Conservation (phyloP, 345 rosid species). For the Arabis alpina region DNA sequence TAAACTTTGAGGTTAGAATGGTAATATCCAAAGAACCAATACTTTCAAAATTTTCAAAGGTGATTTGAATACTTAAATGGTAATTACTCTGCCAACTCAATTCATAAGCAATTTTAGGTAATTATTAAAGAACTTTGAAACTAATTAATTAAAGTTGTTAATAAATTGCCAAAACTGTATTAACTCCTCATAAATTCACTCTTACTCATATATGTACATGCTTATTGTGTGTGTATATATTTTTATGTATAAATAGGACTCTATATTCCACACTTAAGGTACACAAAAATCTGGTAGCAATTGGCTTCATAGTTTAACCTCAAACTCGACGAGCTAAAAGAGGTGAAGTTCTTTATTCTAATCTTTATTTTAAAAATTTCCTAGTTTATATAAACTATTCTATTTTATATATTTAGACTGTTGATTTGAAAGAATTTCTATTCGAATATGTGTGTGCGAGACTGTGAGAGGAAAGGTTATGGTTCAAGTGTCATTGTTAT, state of each 20-base stretch:
- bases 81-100: conserved; percentile 27
- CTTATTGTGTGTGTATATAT: conserved; percentile 3
- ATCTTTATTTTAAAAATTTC: neutral
- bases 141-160: conserved; percentile 22
- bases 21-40: neutral
- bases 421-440: conserved; percentile 35
- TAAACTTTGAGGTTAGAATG: conserved; percentile 10
- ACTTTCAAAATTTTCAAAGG: neutral
- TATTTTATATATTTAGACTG: conserved; percentile 2
- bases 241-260: conserved; percentile 17
- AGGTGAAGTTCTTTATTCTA: conserved; percentile 32
- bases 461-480: conserved; percentile 26
- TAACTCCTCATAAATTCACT: conserved; percentile 19
- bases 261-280: neutral
- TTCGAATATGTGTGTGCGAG: conserved; percentile 13
- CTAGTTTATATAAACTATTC: neutral
- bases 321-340: conserved; percentile 32
- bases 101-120: conserved; percentile 10
- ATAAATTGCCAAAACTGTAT: conserved; percentile 29
- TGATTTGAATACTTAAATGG: neutral
- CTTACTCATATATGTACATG: conserved; percentile 13
- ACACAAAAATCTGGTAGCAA: neutral
- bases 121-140: conserved; percentile 11
- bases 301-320: conserved; percentile 14
- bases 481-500: conserved; percentile 46